Conservation (phyloP, 345 rosid species). For the Citropsis articulata region DNA sequence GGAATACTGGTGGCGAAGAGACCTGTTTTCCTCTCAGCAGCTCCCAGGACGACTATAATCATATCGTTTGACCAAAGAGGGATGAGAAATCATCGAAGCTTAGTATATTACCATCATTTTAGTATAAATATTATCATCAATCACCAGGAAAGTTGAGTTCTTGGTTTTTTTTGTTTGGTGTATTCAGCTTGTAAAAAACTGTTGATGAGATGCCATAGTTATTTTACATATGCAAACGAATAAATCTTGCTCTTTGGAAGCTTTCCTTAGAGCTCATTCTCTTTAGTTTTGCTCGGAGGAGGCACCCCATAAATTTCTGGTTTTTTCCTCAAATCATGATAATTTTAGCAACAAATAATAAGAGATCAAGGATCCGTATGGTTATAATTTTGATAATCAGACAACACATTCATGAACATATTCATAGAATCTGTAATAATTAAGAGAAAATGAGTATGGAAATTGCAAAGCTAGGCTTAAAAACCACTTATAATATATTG, state of each 20-base stretch:
- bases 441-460: no score
- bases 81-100: not conserved
- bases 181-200: not conserved
- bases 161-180: not conserved
- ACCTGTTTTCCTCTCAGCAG: slow-evolving; percentile 53
- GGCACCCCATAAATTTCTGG: not conserved
- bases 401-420: not conserved
- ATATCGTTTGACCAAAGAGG: not conserved
- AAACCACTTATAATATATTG: no score
- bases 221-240: not conserved
- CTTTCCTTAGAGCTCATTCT: not conserved
- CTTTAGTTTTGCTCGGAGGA: not conserved
- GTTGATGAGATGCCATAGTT: not conserved
- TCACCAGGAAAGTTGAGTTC: not conserved
- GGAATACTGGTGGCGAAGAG: slow-evolving; percentile 71
- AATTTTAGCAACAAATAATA: not conserved
- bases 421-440: not conserved
- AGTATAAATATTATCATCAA: not conserved
- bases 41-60: slow-evolving; percentile 3
- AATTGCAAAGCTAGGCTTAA: no score
- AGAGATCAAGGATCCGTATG: no score
- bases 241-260: not conserved
- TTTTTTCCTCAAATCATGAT: not conserved
- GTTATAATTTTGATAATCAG: not conserved
- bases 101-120: not conserved